Evolutionary conservation across 257 asterid genomes (phyloP).

Genomic region (Craterostigma plantagineum): DNA sequence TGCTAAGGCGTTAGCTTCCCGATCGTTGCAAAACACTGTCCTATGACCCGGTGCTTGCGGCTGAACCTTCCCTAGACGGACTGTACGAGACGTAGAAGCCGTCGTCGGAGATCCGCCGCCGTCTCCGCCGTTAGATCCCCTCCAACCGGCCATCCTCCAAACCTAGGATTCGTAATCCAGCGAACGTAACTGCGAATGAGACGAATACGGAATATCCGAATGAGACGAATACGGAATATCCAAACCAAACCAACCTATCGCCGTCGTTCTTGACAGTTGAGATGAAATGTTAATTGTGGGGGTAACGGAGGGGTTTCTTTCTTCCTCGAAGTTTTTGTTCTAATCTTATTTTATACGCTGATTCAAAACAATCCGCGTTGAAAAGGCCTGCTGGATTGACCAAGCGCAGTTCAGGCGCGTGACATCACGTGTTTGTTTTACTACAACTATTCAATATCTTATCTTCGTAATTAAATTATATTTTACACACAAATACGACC

Average conservation of each 20-base stretch:
- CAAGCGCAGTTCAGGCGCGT: too few relatives aligned
- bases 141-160: slow-evolving; percentile 70
- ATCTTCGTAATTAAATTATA: too few relatives aligned
- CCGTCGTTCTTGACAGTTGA: slow-evolving; percentile 9
- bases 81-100: slow-evolving; percentile 35
- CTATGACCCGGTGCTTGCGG: slow-evolving; percentile 99
- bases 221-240: too few relatives aligned
- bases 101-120: slow-evolving; percentile 17
- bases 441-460: too few relatives aligned
- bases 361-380: too few relatives aligned
- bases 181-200: slow-evolving; percentile 27
- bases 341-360: too few relatives aligned
- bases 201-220: slow-evolving; percentile 18
- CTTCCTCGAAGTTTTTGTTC: too few relatives aligned
- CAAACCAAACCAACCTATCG: too few relatives aligned
- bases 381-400: too few relatives aligned
- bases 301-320: too few relatives aligned
- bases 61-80: slow-evolving; percentile 82
- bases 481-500: too few relatives aligned
- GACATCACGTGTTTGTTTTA: too few relatives aligned
- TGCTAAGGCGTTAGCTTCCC: slow-evolving; percentile 63
- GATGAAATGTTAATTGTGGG: not conserved
- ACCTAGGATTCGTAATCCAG: slow-evolving; percentile 20
- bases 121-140: slow-evolving; percentile 66
- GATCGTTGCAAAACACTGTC: slow-evolving; percentile 93